Conservation (phyloP, 495 filamentous ascomycete genomes). For the Trichoderma gamsii region DNA sequence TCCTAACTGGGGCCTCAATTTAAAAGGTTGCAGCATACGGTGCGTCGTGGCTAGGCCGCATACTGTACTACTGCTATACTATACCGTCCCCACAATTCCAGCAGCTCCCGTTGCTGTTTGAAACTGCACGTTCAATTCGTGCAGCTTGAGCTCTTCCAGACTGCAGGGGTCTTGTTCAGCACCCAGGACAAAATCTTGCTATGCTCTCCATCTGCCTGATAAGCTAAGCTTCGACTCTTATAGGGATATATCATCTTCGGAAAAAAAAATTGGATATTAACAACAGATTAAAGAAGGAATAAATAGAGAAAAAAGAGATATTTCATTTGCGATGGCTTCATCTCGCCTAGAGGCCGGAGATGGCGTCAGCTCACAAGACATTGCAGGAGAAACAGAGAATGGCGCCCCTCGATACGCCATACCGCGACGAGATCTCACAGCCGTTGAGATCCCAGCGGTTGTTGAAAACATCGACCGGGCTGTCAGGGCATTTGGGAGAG, state of each 20-base stretch:
- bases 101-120: background rate
- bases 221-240: background rate
- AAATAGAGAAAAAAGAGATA: too few relatives aligned
- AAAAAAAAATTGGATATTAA: too few relatives aligned
- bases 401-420: slow-evolving; percentile 44
- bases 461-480: slow-evolving; percentile 76
- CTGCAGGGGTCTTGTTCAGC: background rate
- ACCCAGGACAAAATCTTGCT: background rate
- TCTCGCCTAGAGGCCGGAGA: background rate
- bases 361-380: background rate
- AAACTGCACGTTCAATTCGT: slow-evolving; percentile 4
- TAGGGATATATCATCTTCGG: too few relatives aligned
- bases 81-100: too few relatives aligned
- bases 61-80: too few relatives aligned
- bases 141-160: background rate
- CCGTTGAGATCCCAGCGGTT: slow-evolving; percentile 83
- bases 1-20: slow-evolving; percentile 5
- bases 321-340: background rate
- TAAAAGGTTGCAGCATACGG: background rate
- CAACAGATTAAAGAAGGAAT: too few relatives aligned
- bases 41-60: background rate
- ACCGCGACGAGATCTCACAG: slow-evolving; percentile 59
- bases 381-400: background rate
- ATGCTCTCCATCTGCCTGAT: background rate
- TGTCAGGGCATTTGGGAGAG: slow-evolving; percentile 69